These are phyloP conservation scores for Aspergillus intermedius DNA, from an alignment of 2,329 filamentous ascomycete genomes.

Conservation along the genomic window DNA sequence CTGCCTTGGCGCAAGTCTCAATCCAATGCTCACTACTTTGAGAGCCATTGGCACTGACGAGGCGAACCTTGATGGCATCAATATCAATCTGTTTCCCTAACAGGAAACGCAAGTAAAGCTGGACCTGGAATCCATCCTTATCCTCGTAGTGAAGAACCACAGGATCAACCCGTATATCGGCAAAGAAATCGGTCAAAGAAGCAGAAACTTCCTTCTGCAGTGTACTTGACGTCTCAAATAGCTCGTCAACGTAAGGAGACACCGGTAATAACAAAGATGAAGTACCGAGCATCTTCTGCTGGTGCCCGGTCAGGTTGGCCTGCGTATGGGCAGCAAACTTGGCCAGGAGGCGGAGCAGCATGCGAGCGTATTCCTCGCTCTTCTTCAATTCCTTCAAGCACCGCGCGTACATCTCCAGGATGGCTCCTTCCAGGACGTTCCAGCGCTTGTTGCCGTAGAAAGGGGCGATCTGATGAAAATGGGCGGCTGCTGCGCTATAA, in stretches of 20 bases:
- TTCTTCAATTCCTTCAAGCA: conserved; percentile 72
- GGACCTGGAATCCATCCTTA: conserved; percentile 68
- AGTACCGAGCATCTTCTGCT: conserved; percentile 25
- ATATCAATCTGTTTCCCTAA: conserved; percentile 64
- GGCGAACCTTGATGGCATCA: conserved; percentile 57
- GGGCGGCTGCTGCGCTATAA: conserved; percentile 64
- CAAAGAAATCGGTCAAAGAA: conserved; percentile 68
- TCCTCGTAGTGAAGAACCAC: conserved; percentile 63
- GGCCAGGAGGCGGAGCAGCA: conserved; percentile 60
- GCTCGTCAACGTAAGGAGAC: conserved; percentile 32
- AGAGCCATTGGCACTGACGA: conserved; percentile 45
- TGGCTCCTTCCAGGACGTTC: conserved; percentile 70
- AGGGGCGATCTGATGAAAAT: conserved; percentile 70
- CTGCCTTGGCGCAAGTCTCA: conserved; percentile 41
- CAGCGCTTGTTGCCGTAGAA: conserved; percentile 74
- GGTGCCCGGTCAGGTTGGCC: conserved; percentile 20
- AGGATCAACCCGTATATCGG: conserved; percentile 59
- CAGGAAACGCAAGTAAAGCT: conserved; percentile 63
- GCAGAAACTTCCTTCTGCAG: conserved; percentile 59
- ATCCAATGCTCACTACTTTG: conserved; percentile 63
- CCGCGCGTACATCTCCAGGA: conserved; percentile 77
- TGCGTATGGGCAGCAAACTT: conserved; percentile 31
- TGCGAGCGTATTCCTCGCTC: conserved; percentile 71
- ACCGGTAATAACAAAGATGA: conserved; percentile 26
- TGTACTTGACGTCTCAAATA: conserved; percentile 44